These are phyloP conservation scores for Tolypocladium sp. DNA, from an alignment of 2,329 filamentous ascomycete species.

Conservation along the genomic window DNA sequence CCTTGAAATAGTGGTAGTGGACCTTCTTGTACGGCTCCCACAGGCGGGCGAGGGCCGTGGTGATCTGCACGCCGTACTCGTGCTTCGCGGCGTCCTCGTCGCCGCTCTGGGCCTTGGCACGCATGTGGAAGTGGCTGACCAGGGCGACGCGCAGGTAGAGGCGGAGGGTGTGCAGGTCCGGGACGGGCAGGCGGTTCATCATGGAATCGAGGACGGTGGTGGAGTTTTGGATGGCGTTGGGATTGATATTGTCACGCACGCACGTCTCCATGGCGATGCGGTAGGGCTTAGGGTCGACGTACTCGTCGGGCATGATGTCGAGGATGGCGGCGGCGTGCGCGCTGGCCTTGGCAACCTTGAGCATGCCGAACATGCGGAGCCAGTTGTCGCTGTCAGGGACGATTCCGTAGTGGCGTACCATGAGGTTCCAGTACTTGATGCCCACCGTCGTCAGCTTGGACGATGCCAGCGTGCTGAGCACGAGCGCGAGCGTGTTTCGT, in stretches of 20 bases:
- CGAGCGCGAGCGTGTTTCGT: constrained; percentile 55
- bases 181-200: constrained; percentile 27
- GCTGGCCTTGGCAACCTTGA: constrained; percentile 59
- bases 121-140: constrained; percentile 32
- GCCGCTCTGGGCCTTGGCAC: constrained; percentile 18
- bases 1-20: constrained; percentile 25
- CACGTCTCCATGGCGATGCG: constrained; percentile 67
- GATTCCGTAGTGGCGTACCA: constrained; percentile 55
- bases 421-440: constrained; percentile 67
- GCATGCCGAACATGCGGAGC: constrained; percentile 56
- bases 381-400: constrained; percentile 65
- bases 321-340: constrained; percentile 51
- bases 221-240: constrained; percentile 56
- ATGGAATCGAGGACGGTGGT: constrained; percentile 57
- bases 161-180: constrained; percentile 42
- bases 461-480: constrained; percentile 55
- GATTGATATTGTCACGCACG: constrained; percentile 67
- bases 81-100: constrained; percentile 25
- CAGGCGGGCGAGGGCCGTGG: constrained; percentile 38
- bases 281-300: constrained; percentile 47
- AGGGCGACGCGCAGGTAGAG: constrained; percentile 49
- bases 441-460: constrained; percentile 53
- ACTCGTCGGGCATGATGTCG: constrained; percentile 35
- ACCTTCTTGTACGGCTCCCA: constrained; percentile 38
- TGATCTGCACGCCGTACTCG: constrained; percentile 41